Base-by-base conservation (phyloP, 805 yeast genomes). In the Yamadazyma olivae region DNA sequence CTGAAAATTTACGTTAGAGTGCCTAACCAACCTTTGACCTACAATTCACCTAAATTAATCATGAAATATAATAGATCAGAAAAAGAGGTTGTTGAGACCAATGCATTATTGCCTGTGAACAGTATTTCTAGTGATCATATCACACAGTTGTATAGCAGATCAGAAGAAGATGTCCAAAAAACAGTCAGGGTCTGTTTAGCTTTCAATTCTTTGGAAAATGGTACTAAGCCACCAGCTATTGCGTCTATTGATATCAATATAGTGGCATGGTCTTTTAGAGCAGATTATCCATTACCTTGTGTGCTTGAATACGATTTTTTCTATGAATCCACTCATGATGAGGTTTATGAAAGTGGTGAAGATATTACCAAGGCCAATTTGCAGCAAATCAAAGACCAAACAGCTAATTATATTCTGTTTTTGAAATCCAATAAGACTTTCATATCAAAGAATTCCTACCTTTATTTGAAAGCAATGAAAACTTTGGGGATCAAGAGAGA, bases 261-360 rank as follows among this genome's bases (percentile, higher is more conserved):
- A 6, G 62, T 67, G 2, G 54, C 64, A 12, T 67, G 73, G 73
- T 47, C 72, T 1, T 65, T 59, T 44, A 48, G 53, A 27, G 53
- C 71, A 3, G 70, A 64, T 17, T 66, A 57, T 36, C 71, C 73
- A 3, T 45, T 68, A 20, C 72, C 71, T 5, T 47, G 62, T 31
- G 53, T 56, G 18, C 41, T 68, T 15, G 65, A 60, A 8, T 66
- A 64, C 36, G 74, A 68, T 38, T 67, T 68, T 44, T 64, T 67
- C 45, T 66, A 68, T 17, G 51, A 51, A 27, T 53, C 57, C 3
- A 13, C 15, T 6, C 15, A 25, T 25, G 23, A 20, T 20, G 10
- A 10, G 23, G 7, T 20, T 20, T 20, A 7, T 10, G 17, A 36
- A 7, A 13, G 19, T 4, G 14, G 19, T 2, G 22, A 13, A 17